These are phyloP conservation scores for Aspergillus haitiensis DNA, from an alignment of 495 filamentous ascomycete genomes.

Conservation along the genomic window DNA sequence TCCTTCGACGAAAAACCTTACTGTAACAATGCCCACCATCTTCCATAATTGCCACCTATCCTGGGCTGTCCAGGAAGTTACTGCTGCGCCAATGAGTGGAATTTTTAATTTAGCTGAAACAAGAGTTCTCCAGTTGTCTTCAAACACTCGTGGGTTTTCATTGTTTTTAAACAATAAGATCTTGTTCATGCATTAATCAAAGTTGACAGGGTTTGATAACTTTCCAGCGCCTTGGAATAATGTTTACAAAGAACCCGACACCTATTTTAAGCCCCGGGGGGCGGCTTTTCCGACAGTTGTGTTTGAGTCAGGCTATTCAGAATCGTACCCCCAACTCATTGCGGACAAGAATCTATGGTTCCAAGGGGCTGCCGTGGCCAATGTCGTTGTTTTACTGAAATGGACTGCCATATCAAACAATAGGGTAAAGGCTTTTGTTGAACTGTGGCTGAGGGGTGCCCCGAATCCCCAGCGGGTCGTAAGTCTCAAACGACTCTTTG, in stretches of 20 bases:
- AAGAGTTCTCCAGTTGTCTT: neutral
- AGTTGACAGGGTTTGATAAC: conserved; percentile 4
- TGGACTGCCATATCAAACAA: neutral
- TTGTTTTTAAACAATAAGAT: neutral
- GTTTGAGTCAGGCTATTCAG: neutral
- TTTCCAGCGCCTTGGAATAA: neutral
- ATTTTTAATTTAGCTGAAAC: neutral
- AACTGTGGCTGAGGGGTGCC: neutral
- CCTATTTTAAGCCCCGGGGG: neutral
- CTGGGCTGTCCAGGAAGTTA: neutral
- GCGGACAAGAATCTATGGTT: neutral
- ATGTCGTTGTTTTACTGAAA: conserved; percentile 1
- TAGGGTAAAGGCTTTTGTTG: neutral
- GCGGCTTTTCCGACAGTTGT: neutral
- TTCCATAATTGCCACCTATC: conserved; percentile 2
- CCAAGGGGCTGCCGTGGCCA: neutral
- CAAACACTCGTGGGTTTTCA: neutral
- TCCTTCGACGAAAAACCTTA: neutral
- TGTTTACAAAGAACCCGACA: neutral
- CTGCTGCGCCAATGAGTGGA: neutral
- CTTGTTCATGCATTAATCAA: conserved; percentile 1
- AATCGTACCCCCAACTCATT: neutral
- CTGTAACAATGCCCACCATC: neutral
- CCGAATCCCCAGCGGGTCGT: neutral
- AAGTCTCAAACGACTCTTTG: neutral